phyloP scores from a whole-genome alignment of 1,139 yeast species.

The Geotrichum europaeum region DNA sequence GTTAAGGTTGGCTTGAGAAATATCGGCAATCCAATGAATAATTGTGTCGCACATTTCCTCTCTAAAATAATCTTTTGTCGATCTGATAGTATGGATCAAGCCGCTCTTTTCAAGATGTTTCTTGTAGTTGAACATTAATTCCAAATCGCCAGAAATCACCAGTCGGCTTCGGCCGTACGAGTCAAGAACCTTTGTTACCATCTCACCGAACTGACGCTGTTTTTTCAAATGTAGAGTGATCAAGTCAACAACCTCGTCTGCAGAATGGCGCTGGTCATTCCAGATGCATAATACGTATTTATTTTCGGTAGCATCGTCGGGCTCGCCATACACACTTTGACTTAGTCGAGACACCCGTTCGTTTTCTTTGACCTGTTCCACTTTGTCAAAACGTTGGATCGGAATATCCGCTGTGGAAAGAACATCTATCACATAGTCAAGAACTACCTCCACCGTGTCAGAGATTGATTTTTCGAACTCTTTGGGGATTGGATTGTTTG shows the following conservation, averaged over 20 bases:
- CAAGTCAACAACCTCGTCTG: constrained; percentile 64
- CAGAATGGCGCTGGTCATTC: constrained; percentile 76
- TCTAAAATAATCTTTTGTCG: constrained; percentile 63
- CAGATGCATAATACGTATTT: constrained; percentile 58
- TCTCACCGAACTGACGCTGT: constrained; percentile 59
- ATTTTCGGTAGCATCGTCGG: constrained; percentile 42
- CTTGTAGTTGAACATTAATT: constrained; percentile 49
- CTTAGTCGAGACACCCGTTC: constrained; percentile 35
- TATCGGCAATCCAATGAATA: constrained; percentile 55
- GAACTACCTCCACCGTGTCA: constrained; percentile 46
- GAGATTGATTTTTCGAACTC: constrained; percentile 29
- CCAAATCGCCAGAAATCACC: constrained; percentile 48
- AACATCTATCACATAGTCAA: constrained; percentile 77
- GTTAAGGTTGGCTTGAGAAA: constrained; percentile 52
- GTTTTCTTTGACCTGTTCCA: constrained; percentile 26
- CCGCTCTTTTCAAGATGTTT: constrained; percentile 53
- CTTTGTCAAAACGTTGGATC: constrained; percentile 29
- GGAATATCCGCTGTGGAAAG: constrained; percentile 44
- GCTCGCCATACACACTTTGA: constrained; percentile 37
- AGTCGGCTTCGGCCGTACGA: constrained; percentile 65
- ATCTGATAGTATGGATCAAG: constrained; percentile 59
- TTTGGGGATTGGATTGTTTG: constrained; percentile 27
- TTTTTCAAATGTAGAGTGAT: constrained; percentile 61
- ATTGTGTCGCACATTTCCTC: constrained; percentile 80
- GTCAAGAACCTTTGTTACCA: constrained; percentile 66